These are phyloP conservation scores for Castanopsis chinensis DNA, from an alignment of 306 rosid genomes.

Conservation along the genomic window DNA sequence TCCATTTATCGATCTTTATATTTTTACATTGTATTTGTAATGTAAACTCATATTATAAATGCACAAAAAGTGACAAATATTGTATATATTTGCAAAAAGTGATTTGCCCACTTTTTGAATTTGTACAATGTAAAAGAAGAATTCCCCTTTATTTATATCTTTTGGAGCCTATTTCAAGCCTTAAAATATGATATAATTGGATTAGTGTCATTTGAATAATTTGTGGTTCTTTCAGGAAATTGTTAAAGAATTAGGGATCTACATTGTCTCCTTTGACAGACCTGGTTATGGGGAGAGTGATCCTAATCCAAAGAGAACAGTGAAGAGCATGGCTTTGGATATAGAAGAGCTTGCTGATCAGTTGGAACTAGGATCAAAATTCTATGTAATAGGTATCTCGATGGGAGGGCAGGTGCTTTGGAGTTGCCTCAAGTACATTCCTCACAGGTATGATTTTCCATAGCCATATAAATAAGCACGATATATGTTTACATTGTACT, in stretches of 20 bases:
- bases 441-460: conserved; percentile 59
- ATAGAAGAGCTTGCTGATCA: conserved; percentile 89
- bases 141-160: not conserved
- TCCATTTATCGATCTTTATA: too few relatives aligned
- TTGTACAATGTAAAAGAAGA: too few relatives aligned
- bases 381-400: conserved; percentile 68
- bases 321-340: conserved; percentile 70
- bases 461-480: not conserved
- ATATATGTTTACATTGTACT: too few relatives aligned
- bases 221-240: conserved; percentile 45
- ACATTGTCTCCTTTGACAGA: conserved; percentile 70
- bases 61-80: too few relatives aligned
- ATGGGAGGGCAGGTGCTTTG: conserved; percentile 84
- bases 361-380: conserved; percentile 68
- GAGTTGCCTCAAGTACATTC: conserved; percentile 83
- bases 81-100: too few relatives aligned
- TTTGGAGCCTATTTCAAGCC: not conserved
- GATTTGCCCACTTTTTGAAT: too few relatives aligned
- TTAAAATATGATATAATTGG: not conserved
- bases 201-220: conserved; percentile 17
- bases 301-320: conserved; percentile 76
- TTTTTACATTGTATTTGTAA: too few relatives aligned
- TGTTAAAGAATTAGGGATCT: conserved; percentile 57
- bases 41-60: too few relatives aligned
- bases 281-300: conserved; percentile 98